Percentiles rank a stretch among this genome's conserved stretches.
Evolutionary conservation across 208 protist genomes (phyloP).

Genomic region (Trypanosoma lewisi): DNA sequence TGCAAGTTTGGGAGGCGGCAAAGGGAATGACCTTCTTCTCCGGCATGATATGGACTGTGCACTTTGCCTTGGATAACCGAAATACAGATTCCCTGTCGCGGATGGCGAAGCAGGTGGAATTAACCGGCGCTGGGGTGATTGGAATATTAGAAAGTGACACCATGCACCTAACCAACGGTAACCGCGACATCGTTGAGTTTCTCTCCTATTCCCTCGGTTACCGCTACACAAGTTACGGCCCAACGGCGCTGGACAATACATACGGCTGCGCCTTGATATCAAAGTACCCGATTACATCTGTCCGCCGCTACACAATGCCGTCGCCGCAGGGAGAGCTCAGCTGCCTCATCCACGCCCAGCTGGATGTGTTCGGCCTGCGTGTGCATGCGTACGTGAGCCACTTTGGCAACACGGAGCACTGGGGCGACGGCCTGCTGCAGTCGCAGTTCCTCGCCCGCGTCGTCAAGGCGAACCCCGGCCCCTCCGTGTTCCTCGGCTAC

Average conservation of each 20-base stretch:
- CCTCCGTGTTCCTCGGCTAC: constrained; percentile 79
- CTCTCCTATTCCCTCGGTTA: constrained; percentile 75
- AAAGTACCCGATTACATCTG: constrained; percentile 60
- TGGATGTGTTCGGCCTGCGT: constrained; percentile 65
- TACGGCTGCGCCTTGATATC: constrained; percentile 80
- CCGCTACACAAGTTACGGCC: constrained; percentile 74
- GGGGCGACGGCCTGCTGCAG: constrained; percentile 80
- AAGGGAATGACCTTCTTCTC: constrained; percentile 71
- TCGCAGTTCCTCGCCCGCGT: constrained; percentile 69
- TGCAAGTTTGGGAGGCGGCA: constrained; percentile 57
- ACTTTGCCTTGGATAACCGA: constrained; percentile 76
- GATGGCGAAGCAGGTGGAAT: constrained; percentile 41
- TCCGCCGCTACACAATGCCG: constrained; percentile 71
- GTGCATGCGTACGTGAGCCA: constrained; percentile 74
- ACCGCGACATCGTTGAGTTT: constrained; percentile 77
- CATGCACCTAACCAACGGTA: constrained; percentile 72
- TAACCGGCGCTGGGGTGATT: constrained; percentile 53
- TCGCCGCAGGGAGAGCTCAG: constrained; percentile 74
- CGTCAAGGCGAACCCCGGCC: constrained; percentile 44
- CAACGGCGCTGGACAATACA: constrained; percentile 73
- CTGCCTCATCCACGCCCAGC: constrained; percentile 64
- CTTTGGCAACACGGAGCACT: constrained; percentile 87
- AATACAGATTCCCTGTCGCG: constrained; percentile 70
- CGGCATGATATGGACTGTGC: constrained; percentile 81
- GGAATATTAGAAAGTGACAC: constrained; percentile 74